Evolutionary conservation across 1,139 yeast genomes (phyloP).

Genomic region (Pichia kudriavzevii): DNA sequence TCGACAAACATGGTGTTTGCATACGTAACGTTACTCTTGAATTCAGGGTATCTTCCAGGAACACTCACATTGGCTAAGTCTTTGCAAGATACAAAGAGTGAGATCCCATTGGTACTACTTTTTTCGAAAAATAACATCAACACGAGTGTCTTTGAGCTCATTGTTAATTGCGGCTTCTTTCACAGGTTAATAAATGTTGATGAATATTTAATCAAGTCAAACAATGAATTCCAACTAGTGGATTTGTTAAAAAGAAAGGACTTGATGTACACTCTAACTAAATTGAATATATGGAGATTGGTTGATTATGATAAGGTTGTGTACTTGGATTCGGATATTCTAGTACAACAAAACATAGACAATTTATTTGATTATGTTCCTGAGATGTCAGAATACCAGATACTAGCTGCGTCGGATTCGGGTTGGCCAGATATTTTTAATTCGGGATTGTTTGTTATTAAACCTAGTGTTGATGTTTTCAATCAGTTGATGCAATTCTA

Average conservation of each 20-base stretch:
- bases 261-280: constrained; percentile 61
- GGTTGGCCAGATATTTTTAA: constrained; percentile 97
- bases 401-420: constrained; percentile 79
- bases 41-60: constrained; percentile 67
- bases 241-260: constrained; percentile 62
- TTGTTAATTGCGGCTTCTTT: constrained; percentile 20
- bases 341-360: constrained; percentile 46
- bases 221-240: constrained; percentile 17
- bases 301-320: constrained; percentile 52
- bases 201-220: constrained; percentile 16
- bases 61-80: constrained; percentile 55
- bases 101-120: constrained; percentile 19
- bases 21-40: constrained; percentile 59
- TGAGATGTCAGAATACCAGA: constrained; percentile 24
- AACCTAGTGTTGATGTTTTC: constrained; percentile 47
- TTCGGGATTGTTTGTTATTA: constrained; percentile 71
- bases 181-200: constrained; percentile 31
- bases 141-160: constrained; percentile 28
- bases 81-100: constrained; percentile 19
- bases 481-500: constrained; percentile 36
- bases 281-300: constrained; percentile 60
- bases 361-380: constrained; percentile 30
- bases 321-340: constrained; percentile 77
- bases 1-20: too few species aligned
- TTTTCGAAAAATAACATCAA: constrained; percentile 27